Base-by-base conservation (phyloP, 169 alveolate genomes). In the Hammondia hammondi region DNA sequence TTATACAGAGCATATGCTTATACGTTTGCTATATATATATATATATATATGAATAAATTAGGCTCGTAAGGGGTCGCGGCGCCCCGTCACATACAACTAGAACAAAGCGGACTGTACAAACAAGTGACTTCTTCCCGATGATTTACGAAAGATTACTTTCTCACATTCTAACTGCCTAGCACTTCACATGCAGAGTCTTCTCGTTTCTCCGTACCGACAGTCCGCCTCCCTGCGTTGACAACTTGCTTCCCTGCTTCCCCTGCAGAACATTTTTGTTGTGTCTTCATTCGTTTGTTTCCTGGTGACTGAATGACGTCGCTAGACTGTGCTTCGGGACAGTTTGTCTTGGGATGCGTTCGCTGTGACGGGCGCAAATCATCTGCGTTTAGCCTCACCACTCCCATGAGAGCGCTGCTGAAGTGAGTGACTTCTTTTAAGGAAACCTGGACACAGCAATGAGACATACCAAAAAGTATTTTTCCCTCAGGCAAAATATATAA, bases 361-460 rank as follows among this genome's bases (percentile, higher is more conserved):
- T 37, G 52, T 1, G 32, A 9, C 35, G 57, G 71, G 37, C 90
- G 57, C 72, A 82, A 14, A 21, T 82, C 90, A 48, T 82, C 90
- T 39, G 90, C 90, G 70, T 48, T 82, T 27, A 82, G 72, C 90
- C 90, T 45, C 43, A 82, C 70, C 71, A 82, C 90, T 39, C 70
- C 70, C 90, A 82, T 82, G 12, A 82, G 90, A 14, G 90, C 57
- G 71, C 70, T 37, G 35, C 71, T 82, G 35, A 82, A 82, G 45
- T 82, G 90, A 82, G 71, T 27, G 27, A 46, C 37, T 3, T 27
- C 43, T n/a, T 82, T 32, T 19, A 35, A 27, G 37, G 37, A 27
- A 43, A 82, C 90, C 90, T 82, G 70, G 29, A 82, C 19, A 35
- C 52, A 73, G 85, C 85, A 73, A 32, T 35, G 46, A 24, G 32